These are phyloP conservation scores for Fusarium sp. DNA, from an alignment of 2,329 filamentous ascomycete species.

Conservation along the genomic window DNA sequence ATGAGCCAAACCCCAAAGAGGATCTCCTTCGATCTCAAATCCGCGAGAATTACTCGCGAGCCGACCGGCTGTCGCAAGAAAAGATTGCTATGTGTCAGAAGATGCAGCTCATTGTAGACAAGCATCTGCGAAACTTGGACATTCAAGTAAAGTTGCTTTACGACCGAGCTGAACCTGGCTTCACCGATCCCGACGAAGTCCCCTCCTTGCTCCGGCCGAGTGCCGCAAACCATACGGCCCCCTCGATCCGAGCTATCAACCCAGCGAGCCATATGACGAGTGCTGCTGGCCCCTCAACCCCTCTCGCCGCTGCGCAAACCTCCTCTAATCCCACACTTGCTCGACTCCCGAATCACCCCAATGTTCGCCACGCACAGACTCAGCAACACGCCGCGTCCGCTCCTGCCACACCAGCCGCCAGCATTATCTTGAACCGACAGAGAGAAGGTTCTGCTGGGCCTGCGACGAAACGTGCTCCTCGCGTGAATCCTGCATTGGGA, in stretches of 20 bases:
- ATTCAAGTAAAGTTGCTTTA: constrained; percentile 70
- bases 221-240: constrained; percentile 61
- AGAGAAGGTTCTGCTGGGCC: constrained; percentile 70
- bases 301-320: constrained; percentile 41
- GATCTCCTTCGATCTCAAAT: constrained; percentile 74
- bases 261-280: constrained; percentile 52
- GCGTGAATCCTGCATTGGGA: constrained; percentile 60
- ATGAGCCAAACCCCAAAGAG: constrained; percentile 80
- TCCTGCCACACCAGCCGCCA: constrained; percentile 69
- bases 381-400: constrained; percentile 66
- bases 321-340: constrained; percentile 56
- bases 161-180: constrained; percentile 70
- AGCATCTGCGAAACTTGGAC: constrained; percentile 72
- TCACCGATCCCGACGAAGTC: constrained; percentile 70
- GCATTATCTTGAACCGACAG: constrained; percentile 68
- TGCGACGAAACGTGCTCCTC: constrained; percentile 64
- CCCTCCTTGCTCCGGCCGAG: constrained; percentile 71
- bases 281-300: constrained; percentile 41
- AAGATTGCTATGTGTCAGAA: constrained; percentile 78
- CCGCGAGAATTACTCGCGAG: constrained; percentile 73
- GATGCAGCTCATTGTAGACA: constrained; percentile 68
- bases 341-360: constrained; percentile 56
- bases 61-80: constrained; percentile 77
- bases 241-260: constrained; percentile 56
- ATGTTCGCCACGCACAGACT: constrained; percentile 62